phyloP scores from a whole-genome alignment of 2,329 filamentous ascomycete genomes.

The Coleophoma eucalyptorum region DNA sequence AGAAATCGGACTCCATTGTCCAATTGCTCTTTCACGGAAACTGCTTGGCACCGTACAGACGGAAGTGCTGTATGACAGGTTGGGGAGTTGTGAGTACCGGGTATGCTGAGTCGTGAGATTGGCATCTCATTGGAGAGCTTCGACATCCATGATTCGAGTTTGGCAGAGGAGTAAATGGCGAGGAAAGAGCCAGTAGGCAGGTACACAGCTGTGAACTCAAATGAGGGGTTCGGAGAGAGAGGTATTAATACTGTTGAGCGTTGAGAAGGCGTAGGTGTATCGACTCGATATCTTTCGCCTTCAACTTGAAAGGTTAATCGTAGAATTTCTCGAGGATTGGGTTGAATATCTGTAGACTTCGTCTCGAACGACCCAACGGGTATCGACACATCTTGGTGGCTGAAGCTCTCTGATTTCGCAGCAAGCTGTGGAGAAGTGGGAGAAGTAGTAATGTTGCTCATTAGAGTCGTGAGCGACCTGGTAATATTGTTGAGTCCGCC shows the following conservation, averaged over 20 bases:
- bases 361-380: slow-evolving; percentile 65
- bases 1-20: slow-evolving; percentile 91
- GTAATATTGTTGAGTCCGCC: slow-evolving; percentile 35
- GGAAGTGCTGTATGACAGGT: slow-evolving; percentile 82
- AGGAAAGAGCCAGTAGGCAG: slow-evolving; percentile 51
- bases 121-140: slow-evolving; percentile 68
- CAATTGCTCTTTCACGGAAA: slow-evolving; percentile 72
- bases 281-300: slow-evolving; percentile 65
- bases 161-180: slow-evolving; percentile 66
- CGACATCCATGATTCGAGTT: slow-evolving; percentile 76
- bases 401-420: slow-evolving; percentile 56
- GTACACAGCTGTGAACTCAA: slow-evolving; percentile 64
- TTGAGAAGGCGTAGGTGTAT: slow-evolving; percentile 60
- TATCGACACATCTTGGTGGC: slow-evolving; percentile 58
- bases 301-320: slow-evolving; percentile 70
- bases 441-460: slow-evolving; percentile 40
- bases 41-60: slow-evolving; percentile 89
- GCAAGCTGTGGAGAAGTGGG: slow-evolving; percentile 29
- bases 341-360: slow-evolving; percentile 56
- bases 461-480: slow-evolving; percentile 38
- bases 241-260: slow-evolving; percentile 59
- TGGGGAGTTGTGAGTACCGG: slow-evolving; percentile 93
- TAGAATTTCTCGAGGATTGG: slow-evolving; percentile 60
- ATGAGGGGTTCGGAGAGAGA: slow-evolving; percentile 45
- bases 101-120: slow-evolving; percentile 80